Evolutionary conservation across 2,329 filamentous ascomycete genomes (phyloP), one percentile per base, ranked within the genome.

Genomic region (Karstenula rhodostoma): DNA sequence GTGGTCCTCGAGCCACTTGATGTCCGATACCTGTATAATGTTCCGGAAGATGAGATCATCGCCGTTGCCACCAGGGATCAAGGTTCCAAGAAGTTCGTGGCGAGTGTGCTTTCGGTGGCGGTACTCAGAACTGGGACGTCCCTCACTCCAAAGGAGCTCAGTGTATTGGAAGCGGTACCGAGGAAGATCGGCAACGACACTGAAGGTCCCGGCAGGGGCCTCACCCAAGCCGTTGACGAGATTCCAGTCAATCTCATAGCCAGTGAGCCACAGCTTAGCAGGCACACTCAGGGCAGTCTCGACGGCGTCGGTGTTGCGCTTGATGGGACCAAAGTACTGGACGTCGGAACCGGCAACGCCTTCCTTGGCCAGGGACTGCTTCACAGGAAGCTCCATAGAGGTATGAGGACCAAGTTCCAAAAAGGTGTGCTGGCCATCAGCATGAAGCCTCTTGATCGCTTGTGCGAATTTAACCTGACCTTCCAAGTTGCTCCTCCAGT

Each of bases 1-100:
- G 55, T 81, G 79, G 32, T 78, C 75, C 2, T 58, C 59, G 3
- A 80, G 58, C 79, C 79, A 81, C 0, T 74, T 70, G 0, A 75
- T 58, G 51, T 78, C 72, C 10, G 69, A 68, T 3, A 74, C 57
- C 0, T 58, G 61, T 4, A 80, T 55, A 4, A 70, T 61, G 50
- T 78, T 77, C 2, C 77, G 60, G 76, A 77, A 80, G 7, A 60
- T 58, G 0, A 72, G 70, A 48, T 73, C 72, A 0, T 70, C 43
- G 13, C 67, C 63, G 19, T 68, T 76, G 0, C 62, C 65, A 27
- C 69, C 71, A 8, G 59, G 29, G 35, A 63, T 25, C 57, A 59
- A 67, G 49, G 70, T 40, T 15, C 71, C 70, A 1, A 73, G 52
- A 0, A 73, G 33, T 25, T 73, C 71, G 35, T 73, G 71, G 0